phyloP scores from a whole-genome alignment of 2,329 filamentous ascomycete genomes.

The Nemania diffusa region DNA sequence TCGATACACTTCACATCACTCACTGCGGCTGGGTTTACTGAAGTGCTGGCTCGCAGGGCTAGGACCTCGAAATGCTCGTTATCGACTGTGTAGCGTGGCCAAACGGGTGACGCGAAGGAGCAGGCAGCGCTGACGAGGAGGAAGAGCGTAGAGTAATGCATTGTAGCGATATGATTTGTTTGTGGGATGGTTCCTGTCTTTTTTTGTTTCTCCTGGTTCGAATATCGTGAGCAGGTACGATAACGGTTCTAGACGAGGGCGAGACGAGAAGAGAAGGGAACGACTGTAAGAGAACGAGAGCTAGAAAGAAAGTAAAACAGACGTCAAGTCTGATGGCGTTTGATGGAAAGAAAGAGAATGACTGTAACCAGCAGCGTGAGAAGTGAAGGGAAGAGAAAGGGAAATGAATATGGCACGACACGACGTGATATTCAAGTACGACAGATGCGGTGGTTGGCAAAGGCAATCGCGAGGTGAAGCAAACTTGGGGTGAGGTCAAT shows the following conservation, averaged over 20 bases:
- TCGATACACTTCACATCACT: conserved; percentile 56
- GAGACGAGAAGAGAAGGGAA: conserved; percentile 6
- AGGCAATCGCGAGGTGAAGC: conserved; percentile 17
- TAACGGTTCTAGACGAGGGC: not conserved
- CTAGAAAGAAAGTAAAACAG: conserved; percentile 16
- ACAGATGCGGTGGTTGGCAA: conserved; percentile 7
- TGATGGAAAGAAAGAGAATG: conserved; percentile 18
- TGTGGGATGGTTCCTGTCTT: not conserved
- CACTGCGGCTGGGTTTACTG: conserved; percentile 56
- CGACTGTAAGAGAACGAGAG: conserved; percentile 15
- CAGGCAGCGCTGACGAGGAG: conserved; percentile 47
- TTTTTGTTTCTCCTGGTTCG: not conserved
- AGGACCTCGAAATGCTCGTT: conserved; percentile 59
- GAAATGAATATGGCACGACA: not conserved
- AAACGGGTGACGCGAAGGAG: conserved; percentile 50
- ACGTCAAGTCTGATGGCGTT: conserved; percentile 38
- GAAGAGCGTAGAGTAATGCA: conserved; percentile 42
- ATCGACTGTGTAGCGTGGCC: conserved; percentile 53
- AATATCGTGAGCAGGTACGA: not conserved
- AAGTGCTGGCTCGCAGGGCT: conserved; percentile 52
- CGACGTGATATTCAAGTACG: conserved; percentile 11
- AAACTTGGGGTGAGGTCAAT: conserved; percentile 9
- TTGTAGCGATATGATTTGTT: conserved; percentile 24
- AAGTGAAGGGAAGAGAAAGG: conserved; percentile 29
- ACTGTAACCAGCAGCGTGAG: conserved; percentile 37